A percentile compares a stretch with the other conserved stretches of the same genome.
Conservation (phyloP, 331 rosid genomes). For the Erythrophleum ivorense region DNA sequence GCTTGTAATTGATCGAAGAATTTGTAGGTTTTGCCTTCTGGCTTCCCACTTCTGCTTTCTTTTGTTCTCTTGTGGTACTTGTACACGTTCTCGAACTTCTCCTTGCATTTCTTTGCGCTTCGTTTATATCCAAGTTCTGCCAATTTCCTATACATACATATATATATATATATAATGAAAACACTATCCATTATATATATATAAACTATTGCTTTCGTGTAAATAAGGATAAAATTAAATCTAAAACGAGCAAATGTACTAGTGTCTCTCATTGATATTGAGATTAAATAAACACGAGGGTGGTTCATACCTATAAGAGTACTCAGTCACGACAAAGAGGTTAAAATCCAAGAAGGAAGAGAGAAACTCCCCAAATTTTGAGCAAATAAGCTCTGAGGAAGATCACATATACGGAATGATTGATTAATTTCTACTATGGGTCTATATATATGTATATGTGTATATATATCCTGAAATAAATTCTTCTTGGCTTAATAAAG, state of each 20-base stretch:
- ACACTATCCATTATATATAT: neutral
- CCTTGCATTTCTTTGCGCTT: slow-evolving; percentile 93
- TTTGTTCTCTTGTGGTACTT: slow-evolving; percentile 96
- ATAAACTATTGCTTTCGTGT: slow-evolving; percentile 19
- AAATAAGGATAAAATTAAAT: slow-evolving; percentile 27
- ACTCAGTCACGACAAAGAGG: slow-evolving; percentile 18
- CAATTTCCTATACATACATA: slow-evolving; percentile 63
- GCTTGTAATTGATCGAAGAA: slow-evolving; percentile 89
- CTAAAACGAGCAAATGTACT: slow-evolving; percentile 32
- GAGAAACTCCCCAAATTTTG: neutral
- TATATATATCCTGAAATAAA: neutral
- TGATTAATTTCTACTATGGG: slow-evolving; percentile 14
- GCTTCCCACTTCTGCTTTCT: slow-evolving; percentile 76
- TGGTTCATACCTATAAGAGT: slow-evolving; percentile 42
- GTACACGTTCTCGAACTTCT: slow-evolving; percentile 97
- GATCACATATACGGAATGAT: neutral
- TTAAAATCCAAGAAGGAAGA: slow-evolving; percentile 23
- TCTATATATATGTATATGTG: neutral
- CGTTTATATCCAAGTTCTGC: slow-evolving; percentile 74
- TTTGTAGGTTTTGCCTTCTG: slow-evolving; percentile 72
- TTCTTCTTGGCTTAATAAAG: neutral
- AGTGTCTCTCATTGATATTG: slow-evolving; percentile 1
- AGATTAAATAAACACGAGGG: slow-evolving; percentile 11
- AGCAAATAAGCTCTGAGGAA: neutral
- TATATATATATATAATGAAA: neutral